Evolutionary conservation across 208 protist species (phyloP).

Genomic region (Crithidia brevicula): DNA sequence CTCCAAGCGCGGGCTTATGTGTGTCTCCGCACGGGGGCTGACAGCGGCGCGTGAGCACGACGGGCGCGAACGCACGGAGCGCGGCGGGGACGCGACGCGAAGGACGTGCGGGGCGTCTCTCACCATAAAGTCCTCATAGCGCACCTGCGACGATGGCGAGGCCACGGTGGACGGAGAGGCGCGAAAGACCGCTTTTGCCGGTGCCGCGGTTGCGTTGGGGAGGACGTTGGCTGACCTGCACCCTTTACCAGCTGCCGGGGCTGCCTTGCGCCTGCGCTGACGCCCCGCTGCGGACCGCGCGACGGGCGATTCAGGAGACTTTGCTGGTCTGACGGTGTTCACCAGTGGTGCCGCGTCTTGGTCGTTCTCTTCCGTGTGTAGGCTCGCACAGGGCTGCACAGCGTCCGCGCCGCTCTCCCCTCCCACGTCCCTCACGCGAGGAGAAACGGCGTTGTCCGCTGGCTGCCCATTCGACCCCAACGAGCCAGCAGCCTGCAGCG

Average conservation of each 20-base stretch:
- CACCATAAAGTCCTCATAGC: conserved; percentile 16
- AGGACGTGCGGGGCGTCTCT: background rate
- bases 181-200: background rate
- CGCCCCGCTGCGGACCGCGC: background rate
- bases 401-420: no score
- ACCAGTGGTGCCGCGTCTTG: background rate
- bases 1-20: conserved; percentile 1
- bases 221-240: background rate
- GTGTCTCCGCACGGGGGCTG: conserved; percentile 3
- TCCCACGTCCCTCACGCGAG: no score
- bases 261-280: background rate
- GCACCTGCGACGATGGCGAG: background rate
- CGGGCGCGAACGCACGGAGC: conserved; percentile 9
- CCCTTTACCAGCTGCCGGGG: background rate
- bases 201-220: background rate
- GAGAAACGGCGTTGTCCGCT: background rate
- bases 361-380: background rate
- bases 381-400: no score
- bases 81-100: background rate
- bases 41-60: background rate
- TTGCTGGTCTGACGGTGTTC: background rate
- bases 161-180: background rate
- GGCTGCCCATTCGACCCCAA: background rate
- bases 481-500: background rate
- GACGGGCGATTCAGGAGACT: background rate